These are phyloP conservation scores for Neonectria magnoliae DNA, from an alignment of 2,329 filamentous ascomycete genomes.

Conservation along the genomic window DNA sequence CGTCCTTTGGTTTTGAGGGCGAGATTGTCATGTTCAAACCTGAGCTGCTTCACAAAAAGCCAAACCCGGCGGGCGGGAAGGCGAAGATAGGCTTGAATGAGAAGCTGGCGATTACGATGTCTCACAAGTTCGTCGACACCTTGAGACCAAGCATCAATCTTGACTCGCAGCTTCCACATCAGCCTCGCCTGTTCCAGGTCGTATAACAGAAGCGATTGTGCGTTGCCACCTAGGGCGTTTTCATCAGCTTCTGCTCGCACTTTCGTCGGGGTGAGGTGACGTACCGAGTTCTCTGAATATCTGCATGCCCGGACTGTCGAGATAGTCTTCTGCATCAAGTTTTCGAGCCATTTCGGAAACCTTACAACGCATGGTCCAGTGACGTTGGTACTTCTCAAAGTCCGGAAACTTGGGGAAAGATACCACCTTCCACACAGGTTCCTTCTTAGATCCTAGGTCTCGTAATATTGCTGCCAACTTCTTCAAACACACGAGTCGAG, in stretches of 20 bases:
- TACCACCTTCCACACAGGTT: neutral
- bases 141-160: constrained; percentile 18
- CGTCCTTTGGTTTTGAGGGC: too few relatives aligned
- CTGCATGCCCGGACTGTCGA: too few relatives aligned
- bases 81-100: neutral
- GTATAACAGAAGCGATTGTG: neutral
- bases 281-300: constrained; percentile 7
- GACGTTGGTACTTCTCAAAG: neutral
- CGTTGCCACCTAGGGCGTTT: neutral
- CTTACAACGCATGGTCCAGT: neutral
- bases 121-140: constrained; percentile 11
- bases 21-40: constrained; percentile 39
- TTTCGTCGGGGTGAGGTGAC: too few relatives aligned
- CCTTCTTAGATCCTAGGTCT: neutral
- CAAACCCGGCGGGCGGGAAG: constrained; percentile 5
- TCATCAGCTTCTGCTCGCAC: neutral
- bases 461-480: neutral
- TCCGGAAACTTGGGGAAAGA: neutral
- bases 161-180: constrained; percentile 16
- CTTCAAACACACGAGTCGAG: neutral
- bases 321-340: neutral
- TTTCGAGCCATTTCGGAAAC: neutral
- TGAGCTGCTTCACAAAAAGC: constrained; percentile 39
- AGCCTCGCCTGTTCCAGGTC: neutral
- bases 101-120: neutral